These are phyloP conservation scores for Fusarium lyarnte DNA, from an alignment of 2,329 filamentous ascomycete genomes.

Conservation along the genomic window DNA sequence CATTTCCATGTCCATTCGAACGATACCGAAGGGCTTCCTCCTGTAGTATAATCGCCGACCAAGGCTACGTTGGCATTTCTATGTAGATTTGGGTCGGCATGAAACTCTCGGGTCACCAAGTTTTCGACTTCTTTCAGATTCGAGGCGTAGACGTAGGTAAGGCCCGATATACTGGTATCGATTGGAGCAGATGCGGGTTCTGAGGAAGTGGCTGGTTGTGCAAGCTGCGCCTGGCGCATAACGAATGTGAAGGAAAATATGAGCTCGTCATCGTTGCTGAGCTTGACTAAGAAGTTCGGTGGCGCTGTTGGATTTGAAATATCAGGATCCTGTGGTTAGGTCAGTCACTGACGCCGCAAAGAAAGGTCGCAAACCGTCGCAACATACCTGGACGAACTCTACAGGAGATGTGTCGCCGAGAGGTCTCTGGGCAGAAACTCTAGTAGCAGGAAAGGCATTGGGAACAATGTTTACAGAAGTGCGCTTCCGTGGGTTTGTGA, in stretches of 20 bases:
- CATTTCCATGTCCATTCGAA: constrained; percentile 98
- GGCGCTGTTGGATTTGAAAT: constrained; percentile 55
- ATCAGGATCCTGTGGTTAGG: constrained; percentile 77
- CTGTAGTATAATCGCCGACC: constrained; percentile 90
- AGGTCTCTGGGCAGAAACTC: constrained; percentile 77
- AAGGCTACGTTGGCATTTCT: constrained; percentile 96
- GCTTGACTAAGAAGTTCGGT: constrained; percentile 84
- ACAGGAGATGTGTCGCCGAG: constrained; percentile 77
- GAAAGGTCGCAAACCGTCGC: constrained; percentile 36
- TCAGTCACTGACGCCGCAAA: constrained; percentile 29
- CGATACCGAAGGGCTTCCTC: constrained; percentile 82
- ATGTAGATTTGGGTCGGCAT: constrained; percentile 95
- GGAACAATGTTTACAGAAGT: constrained; percentile 81
- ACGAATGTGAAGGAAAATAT: constrained; percentile 93
- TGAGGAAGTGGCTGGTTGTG: constrained; percentile 54
- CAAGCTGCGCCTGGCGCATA: constrained; percentile 65
- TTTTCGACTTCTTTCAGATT: constrained; percentile 90
- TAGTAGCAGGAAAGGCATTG: constrained; percentile 86
- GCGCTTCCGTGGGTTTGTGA: constrained; percentile 83
- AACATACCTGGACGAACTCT: constrained; percentile 88
- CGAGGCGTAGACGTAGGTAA: constrained; percentile 93
- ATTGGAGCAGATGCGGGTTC: constrained; percentile 58
- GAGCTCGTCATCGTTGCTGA: constrained; percentile 91
- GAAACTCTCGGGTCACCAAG: constrained; percentile 92
- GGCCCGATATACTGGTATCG: constrained; percentile 84